These are phyloP conservation scores for Leccinum aurantiacum DNA, from an alignment of 768 basidiomycete species.

Conservation along the genomic window DNA sequence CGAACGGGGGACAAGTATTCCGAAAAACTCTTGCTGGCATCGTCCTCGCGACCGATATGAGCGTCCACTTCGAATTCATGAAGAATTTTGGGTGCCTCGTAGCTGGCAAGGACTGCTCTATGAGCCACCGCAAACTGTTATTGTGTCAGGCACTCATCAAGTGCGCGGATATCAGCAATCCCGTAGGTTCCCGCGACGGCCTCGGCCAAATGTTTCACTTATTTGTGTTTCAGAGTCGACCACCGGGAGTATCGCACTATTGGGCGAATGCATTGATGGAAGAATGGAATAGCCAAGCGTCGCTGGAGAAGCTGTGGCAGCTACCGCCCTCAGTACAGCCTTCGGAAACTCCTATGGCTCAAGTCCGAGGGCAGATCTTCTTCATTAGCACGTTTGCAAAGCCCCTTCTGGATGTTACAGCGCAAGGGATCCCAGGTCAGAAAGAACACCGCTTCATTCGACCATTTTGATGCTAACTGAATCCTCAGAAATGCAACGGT, in stretches of 20 bases:
- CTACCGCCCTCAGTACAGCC: slow-evolving; percentile 59
- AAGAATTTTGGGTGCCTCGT: slow-evolving; percentile 54
- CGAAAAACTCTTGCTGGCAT: slow-evolving; percentile 77
- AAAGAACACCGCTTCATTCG: neutral
- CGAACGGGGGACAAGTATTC: slow-evolving; percentile 46
- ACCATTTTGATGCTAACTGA: slow-evolving; percentile 11
- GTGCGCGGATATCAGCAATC: slow-evolving; percentile 98
- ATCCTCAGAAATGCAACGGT: slow-evolving; percentile 61
- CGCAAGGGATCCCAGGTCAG: slow-evolving; percentile 72
- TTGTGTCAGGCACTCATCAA: slow-evolving; percentile 92
- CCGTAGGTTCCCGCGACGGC: slow-evolving; percentile 54
- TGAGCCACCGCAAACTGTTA: slow-evolving; percentile 58
- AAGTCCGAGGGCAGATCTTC: slow-evolving; percentile 83
- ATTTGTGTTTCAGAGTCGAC: slow-evolving; percentile 65
- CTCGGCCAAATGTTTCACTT: slow-evolving; percentile 6
- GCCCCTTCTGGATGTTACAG: slow-evolving; percentile 78
- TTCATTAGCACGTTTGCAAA: slow-evolving; percentile 83
- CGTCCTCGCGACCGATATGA: slow-evolving; percentile 94
- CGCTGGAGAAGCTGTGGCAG: slow-evolving; percentile 76
- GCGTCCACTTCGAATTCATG: slow-evolving; percentile 86
- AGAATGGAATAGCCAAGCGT: slow-evolving; percentile 90
- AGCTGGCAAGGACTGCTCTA: slow-evolving; percentile 37
- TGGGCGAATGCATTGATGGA: slow-evolving; percentile 88
- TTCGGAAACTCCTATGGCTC: slow-evolving; percentile 52
- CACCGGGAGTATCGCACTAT: slow-evolving; percentile 85